Evolutionary conservation across 352 stramenopile genomes (phyloP).

Genomic region (Phytophthora fragariae): DNA sequence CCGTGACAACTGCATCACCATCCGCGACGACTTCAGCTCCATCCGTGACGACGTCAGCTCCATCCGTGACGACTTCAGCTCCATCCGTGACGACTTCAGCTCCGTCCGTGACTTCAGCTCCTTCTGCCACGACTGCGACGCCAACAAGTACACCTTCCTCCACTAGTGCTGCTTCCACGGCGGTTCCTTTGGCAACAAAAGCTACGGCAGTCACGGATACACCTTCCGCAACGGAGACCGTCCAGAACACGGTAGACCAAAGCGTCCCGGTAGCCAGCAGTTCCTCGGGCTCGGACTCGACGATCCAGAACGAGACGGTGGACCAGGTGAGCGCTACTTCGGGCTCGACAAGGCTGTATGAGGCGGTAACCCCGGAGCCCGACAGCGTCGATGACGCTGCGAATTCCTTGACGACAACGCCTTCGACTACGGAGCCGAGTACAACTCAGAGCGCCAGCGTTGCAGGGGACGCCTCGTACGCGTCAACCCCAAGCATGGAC

Average conservation of each 20-base stretch:
- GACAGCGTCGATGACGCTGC: background rate
- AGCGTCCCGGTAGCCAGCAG: background rate
- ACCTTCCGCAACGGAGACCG: constrained; percentile 20
- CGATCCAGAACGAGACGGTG: constrained; percentile 15
- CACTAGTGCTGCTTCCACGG: background rate
- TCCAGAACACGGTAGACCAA: constrained; percentile 12
- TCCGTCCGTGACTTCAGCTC: constrained; percentile 1
- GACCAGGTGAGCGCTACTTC: constrained; percentile 14
- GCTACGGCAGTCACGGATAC: constrained; percentile 9
- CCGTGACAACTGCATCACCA: constrained; percentile 7
- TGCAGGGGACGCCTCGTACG: constrained; percentile 11
- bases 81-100: constrained; percentile 17
- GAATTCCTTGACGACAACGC: background rate
- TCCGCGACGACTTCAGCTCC: constrained; percentile 14
- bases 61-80: constrained; percentile 14
- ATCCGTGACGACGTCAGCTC: constrained; percentile 13
- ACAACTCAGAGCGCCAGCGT: background rate
- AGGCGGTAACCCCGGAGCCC: constrained; percentile 9
- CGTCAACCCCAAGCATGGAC: constrained; percentile 4
- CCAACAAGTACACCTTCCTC: constrained; percentile 14
- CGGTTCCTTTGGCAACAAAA: background rate
- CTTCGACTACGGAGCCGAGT: background rate
- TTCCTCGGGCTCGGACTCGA: constrained; percentile 16
- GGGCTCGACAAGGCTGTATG: constrained; percentile 14
- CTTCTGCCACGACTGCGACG: constrained; percentile 19